Percentiles rank a stretch among this genome's conserved stretches.
Evolutionary conservation across 805 yeast genomes (phyloP).

Genomic region (Cyberlindnera misumaiensis): DNA sequence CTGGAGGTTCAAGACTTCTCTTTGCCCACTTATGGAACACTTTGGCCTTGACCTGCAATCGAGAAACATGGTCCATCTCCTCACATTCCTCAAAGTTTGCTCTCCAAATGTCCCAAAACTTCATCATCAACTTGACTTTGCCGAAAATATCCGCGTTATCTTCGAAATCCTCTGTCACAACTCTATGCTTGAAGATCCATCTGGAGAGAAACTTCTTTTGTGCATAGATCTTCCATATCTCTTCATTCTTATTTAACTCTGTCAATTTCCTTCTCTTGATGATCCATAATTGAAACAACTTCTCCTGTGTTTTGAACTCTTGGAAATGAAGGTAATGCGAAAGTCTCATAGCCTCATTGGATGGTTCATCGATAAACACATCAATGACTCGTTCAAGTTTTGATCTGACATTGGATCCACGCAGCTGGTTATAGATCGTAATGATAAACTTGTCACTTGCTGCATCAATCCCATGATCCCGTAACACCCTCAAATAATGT

Average conservation of each 20-base stretch:
- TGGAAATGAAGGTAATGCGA: conserved; percentile 14
- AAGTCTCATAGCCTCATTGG: conserved; percentile 22
- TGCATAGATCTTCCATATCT: conserved; percentile 14
- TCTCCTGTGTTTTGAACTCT: conserved; percentile 4
- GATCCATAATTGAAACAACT: conserved; percentile 15
- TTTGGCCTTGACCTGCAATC: conserved; percentile 9
- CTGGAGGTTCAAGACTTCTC: conserved; percentile 1
- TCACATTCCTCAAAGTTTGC: conserved; percentile 7
- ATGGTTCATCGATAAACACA: conserved; percentile 15
- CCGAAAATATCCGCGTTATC: conserved; percentile 17
- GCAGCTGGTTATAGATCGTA: conserved; percentile 19
- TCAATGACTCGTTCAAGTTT: conserved; percentile 16
- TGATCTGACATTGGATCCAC: conserved; percentile 1
- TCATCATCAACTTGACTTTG: conserved; percentile 9
- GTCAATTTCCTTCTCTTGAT: conserved; percentile 13
- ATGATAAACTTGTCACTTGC: conserved; percentile 17
- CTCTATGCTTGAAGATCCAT: conserved; percentile 9
- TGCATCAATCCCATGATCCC: conserved; percentile 13
- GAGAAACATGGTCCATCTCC: conserved; percentile 9
- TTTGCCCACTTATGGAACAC: conserved; percentile 14
- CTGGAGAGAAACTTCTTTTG: conserved; percentile 12
- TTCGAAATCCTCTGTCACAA: conserved; percentile 12
- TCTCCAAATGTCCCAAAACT: conserved; percentile 18
- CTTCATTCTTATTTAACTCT: conserved; percentile 12
- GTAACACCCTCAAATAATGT: conserved; percentile 11